Evolutionary conservation across 208 protist species (phyloP), one percentile per base, ranked within the genome.

Genomic region (Crithidia sp.): DNA sequence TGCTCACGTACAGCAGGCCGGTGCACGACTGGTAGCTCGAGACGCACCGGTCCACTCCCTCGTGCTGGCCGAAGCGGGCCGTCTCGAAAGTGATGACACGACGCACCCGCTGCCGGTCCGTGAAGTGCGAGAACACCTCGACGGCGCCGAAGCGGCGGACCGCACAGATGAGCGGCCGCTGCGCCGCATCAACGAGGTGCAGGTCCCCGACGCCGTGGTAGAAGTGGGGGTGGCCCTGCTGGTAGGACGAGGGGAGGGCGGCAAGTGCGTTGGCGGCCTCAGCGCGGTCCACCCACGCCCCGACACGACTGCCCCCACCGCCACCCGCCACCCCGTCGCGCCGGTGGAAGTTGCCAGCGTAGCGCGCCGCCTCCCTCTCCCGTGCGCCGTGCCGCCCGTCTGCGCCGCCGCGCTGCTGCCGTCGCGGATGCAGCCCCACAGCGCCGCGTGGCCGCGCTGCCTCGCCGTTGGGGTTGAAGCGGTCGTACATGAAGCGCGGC

Each of bases 161-260:
- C 4, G 76, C 81, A 65, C 92, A 96, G 37, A 96, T 78, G 49
- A 96, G 65, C 14, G 86, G 67, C 49, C 65, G 86, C 54, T 90
- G 80, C 4, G 86, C 82, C 41, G 83, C 71, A 65, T 96, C 92
- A 16, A 96, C 67, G 52, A 93, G 65, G 80, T 96, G 92, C 63
- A 93, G 45, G 49, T 81, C 85, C 17, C 72, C 80, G 36, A 93
- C 67, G 43, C 67, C 54, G 61, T 79, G 67, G 67, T 63, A 65
- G 67, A 47, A 65, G 52, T 73, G 74, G 17, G 63, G 67, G 44
- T 57, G 53, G 10, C 53, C 67, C 45, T 70, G 60, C 17, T 45
- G 66, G 52, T 68, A 69, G 39, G 61, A 67, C 14, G 74, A 69
- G n/a, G 66, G 60, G 19, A 79, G 61, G 7, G 74, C 74, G 40